Base-by-base conservation (phyloP, 768 basidiomycete genomes). In the Lactifluus subvellereus region DNA sequence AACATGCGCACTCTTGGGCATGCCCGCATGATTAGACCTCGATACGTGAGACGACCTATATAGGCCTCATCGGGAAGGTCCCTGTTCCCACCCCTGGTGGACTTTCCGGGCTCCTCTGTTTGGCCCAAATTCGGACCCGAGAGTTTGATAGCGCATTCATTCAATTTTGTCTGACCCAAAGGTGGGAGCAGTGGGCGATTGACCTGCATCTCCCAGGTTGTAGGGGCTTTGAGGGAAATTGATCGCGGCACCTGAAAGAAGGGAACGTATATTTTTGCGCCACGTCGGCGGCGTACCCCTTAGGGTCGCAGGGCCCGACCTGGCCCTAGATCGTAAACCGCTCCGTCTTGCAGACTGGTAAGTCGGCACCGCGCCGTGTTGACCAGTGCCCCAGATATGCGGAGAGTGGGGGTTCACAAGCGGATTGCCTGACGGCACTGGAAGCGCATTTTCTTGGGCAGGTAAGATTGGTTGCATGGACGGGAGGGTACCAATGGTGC, bases 41-140 rank as follows among this genome's bases (percentile, higher is more conserved):
- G 87, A 75, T 98, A 98, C 50, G 85, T 89, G 37, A 95, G 79
- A 45, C 96, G 84, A 27, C 89, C 90, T 53, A 89, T 83, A 72
- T 98, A 98, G 73, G 82, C 83, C 55, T 83, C 87, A 75, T 98
- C 91, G 54, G 96, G 95, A 54, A 99, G 80, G 66, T 90, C 87
- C 45, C 45, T 69, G 68, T 73, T 73, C 67, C 73, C 76, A 64
- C 71, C 71, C 73, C 72, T 70, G 63, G 66, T 35, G 33, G 45
- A 65, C 53, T 54, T 38, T 65, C 52, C 66, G 48, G 65, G 57
- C 66, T 69, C 69, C 68, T 69, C 71, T 67, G 69, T 59, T 70
- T 72, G 43, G 61, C 69, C 63, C 64, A 43, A 60, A 54, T 50
- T 50, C 51, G 55, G 59, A 67, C 47, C 67, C 51, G 66, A 63